These are phyloP conservation scores for Cordyceps cateniannulata DNA, from an alignment of 2,329 filamentous ascomycete genomes.

Conservation along the genomic window DNA sequence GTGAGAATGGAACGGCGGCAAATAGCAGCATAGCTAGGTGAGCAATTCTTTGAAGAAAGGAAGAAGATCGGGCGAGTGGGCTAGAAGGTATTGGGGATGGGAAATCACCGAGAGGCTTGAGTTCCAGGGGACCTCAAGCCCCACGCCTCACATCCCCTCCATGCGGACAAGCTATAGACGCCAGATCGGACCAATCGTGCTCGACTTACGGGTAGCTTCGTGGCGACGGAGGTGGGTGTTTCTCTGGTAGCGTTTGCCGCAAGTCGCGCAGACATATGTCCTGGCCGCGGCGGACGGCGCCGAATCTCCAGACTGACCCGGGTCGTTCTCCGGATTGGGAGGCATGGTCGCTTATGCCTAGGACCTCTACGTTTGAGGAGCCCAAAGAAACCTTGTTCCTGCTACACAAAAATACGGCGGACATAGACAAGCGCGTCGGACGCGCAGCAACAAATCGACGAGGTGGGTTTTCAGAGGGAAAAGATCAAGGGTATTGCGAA, in stretches of 20 bases:
- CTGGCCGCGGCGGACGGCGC: background rate
- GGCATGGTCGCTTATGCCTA: background rate
- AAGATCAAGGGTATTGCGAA: background rate
- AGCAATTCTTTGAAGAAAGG: background rate
- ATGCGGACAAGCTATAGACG: background rate
- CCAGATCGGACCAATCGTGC: background rate
- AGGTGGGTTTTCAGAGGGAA: background rate
- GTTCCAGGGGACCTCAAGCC: background rate
- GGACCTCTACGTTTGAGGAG: background rate
- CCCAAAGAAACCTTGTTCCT: background rate
- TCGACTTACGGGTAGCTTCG: constrained; percentile 21
- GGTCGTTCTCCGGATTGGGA: background rate
- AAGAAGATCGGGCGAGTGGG: background rate
- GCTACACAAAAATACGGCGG: background rate
- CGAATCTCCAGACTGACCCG: background rate
- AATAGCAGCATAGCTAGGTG: background rate
- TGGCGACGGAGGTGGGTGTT: constrained; percentile 23
- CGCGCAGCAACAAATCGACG: background rate
- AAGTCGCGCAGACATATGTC: constrained; percentile 16
- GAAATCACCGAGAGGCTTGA: background rate
- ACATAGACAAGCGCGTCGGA: background rate
- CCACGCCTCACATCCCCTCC: background rate
- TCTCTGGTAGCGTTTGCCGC: constrained; percentile 21
- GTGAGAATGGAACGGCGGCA: background rate
- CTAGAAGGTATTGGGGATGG: background rate